phyloP scores from a whole-genome alignment of 371 early-diverging fungal genomes.

The Haplosporangium sp. region DNA sequence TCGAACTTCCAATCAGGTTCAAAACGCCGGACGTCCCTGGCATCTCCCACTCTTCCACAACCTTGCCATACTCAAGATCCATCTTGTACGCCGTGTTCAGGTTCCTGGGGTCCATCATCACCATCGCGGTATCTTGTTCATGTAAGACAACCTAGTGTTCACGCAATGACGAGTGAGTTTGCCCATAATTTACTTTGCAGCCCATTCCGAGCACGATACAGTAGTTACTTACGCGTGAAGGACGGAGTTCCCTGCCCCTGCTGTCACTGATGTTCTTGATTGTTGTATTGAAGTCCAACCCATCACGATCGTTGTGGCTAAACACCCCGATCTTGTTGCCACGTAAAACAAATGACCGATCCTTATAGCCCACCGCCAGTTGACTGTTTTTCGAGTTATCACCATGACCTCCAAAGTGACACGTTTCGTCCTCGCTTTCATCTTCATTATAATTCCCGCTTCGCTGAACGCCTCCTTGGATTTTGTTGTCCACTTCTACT shows the following conservation, averaged over 20 bases:
- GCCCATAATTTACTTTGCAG: neutral
- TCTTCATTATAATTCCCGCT: too few species aligned
- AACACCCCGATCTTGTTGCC: conserved; percentile 90
- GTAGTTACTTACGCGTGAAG: conserved; percentile 57
- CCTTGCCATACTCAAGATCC: conserved; percentile 92
- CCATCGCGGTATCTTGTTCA: conserved; percentile 79
- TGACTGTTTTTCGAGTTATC: conserved; percentile 66
- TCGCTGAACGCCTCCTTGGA: too few species aligned
- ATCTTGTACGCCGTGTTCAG: conserved; percentile 80
- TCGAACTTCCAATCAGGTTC: conserved; percentile 79
- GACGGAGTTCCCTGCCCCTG: conserved; percentile 62
- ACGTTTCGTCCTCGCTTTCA: too few species aligned
- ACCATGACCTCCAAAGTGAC: too few species aligned
- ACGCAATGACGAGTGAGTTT: neutral
- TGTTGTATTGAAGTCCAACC: conserved; percentile 72
- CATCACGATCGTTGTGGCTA: conserved; percentile 73
- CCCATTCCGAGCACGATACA: too few species aligned
- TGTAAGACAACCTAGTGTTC: conserved; percentile 72
- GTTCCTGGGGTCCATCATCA: conserved; percentile 76
- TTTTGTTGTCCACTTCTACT: too few species aligned
- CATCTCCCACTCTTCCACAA: conserved; percentile 91
- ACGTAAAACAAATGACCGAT: conserved; percentile 86
- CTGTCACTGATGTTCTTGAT: conserved; percentile 69
- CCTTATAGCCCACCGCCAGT: conserved; percentile 81
- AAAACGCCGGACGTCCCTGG: conserved; percentile 59